phyloP scores from a whole-genome alignment of 2,329 filamentous ascomycete genomes.

The Parafenestella ontariensis region DNA sequence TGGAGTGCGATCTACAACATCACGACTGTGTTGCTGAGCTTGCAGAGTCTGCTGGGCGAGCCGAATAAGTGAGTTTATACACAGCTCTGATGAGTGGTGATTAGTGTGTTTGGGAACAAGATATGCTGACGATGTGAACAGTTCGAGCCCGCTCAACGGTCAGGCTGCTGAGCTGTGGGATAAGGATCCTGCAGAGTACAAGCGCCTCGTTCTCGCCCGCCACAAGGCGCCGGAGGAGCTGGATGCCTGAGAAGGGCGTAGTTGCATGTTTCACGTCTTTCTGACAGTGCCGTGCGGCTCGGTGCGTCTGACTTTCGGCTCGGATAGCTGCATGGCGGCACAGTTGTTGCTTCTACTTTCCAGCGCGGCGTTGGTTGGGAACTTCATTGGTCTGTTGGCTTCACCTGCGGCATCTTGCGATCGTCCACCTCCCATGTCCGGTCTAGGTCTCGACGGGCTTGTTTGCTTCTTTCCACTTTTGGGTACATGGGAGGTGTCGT shows the following conservation, averaged over 20 bases:
- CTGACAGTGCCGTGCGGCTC: conserved; percentile 5
- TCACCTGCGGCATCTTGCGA: neutral
- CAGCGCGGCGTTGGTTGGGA: conserved; percentile 7
- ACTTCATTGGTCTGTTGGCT: neutral
- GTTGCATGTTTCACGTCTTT: neutral
- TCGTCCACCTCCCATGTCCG: neutral
- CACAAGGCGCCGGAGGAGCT: conserved; percentile 61
- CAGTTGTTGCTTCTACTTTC: conserved; percentile 4
- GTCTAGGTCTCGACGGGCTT: neutral
- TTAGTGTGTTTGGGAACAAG: neutral
- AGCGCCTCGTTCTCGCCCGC: conserved; percentile 71
- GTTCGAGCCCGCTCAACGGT: conserved; percentile 91
- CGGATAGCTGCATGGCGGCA: conserved; percentile 4
- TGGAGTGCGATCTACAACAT: conserved; percentile 99
- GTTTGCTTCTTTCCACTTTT: neutral
- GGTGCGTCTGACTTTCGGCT: conserved; percentile 9
- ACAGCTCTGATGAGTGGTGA: neutral
- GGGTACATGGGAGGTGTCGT: neutral
- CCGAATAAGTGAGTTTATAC: conserved; percentile 84
- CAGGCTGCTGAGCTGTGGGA: conserved; percentile 98
- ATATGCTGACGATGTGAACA: conserved; percentile 52
- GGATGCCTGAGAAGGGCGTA: conserved; percentile 25
- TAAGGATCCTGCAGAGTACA: conserved; percentile 84
- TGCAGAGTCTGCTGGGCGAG: conserved; percentile 94
- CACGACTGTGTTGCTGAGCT: conserved; percentile 86